Conservation (phyloP, 2,329 filamentous ascomycete genomes). For the Phialemoniopsis sp. region DNA sequence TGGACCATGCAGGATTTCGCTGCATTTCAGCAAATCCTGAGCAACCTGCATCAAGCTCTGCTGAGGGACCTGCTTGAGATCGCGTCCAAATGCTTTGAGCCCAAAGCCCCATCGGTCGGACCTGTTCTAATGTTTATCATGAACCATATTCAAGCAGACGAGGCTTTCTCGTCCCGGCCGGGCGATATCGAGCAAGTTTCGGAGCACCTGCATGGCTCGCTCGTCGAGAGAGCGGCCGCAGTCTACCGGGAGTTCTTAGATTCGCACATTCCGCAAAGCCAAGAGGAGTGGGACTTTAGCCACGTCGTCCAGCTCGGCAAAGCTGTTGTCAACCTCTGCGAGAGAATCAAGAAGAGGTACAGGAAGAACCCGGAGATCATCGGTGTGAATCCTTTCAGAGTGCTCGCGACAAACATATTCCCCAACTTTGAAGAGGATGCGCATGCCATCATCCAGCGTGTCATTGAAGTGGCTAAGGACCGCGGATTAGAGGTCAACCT, state of each 20-base stretch:
- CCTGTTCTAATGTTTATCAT: constrained; percentile 74
- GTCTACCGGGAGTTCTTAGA: constrained; percentile 78
- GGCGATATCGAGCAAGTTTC: constrained; percentile 71
- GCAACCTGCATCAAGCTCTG: constrained; percentile 73
- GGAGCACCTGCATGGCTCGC: constrained; percentile 65
- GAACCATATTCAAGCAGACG: constrained; percentile 76
- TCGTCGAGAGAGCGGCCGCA: constrained; percentile 70
- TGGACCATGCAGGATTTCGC: constrained; percentile 69
- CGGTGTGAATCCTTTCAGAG: constrained; percentile 62
- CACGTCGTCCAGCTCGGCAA: constrained; percentile 89
- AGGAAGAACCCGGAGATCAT: constrained; percentile 82
- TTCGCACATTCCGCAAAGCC: constrained; percentile 72
- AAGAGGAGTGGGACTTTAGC: constrained; percentile 83
- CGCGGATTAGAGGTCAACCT: constrained; percentile 74
- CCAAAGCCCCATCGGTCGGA: constrained; percentile 78
- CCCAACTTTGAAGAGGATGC: constrained; percentile 90
- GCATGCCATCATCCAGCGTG: constrained; percentile 75
- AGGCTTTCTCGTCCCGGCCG: constrained; percentile 65
- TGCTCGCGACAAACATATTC: constrained; percentile 78
- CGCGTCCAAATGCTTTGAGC: constrained; percentile 83
- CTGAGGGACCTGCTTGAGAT: constrained; percentile 79
- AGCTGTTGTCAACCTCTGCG: constrained; percentile 76
- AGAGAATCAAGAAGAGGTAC: constrained; percentile 90
- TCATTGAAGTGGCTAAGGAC: constrained; percentile 68
- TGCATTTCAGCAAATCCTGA: constrained; percentile 71